These are phyloP conservation scores for Eleusine indica DNA, from an alignment of 176 grass and related monocot species.

Conservation along the genomic window DNA sequence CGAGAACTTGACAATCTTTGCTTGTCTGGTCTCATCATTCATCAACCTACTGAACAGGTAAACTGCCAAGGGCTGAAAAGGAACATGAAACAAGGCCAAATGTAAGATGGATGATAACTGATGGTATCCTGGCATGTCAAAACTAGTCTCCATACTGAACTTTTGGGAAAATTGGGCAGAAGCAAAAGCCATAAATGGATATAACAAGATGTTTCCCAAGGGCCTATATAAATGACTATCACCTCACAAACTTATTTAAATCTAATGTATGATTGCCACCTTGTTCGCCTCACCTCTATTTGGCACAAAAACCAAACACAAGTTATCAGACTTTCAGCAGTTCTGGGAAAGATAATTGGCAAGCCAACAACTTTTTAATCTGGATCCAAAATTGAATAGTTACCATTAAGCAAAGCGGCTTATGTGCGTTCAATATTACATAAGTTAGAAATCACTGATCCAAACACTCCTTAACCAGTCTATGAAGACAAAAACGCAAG, in stretches of 20 bases:
- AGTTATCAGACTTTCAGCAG: neutral
- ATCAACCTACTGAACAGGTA: conserved; percentile 60
- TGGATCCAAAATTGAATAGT: neutral
- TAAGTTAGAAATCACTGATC: conserved; percentile 9
- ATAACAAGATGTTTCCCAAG: neutral
- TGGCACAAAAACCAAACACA: neutral
- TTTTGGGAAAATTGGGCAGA: neutral
- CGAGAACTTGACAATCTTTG: conserved; percentile 86
- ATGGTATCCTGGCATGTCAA: neutral
- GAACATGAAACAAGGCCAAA: conserved; percentile 22
- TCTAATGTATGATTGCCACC: neutral
- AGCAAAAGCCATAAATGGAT: neutral
- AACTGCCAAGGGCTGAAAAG: conserved; percentile 75
- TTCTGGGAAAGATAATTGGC: conserved; percentile 14
- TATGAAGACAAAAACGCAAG: conserved; percentile 21
- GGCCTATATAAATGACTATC: neutral
- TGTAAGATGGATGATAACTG: conserved; percentile 2
- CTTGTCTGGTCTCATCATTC: conserved; percentile 62
- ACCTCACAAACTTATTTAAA: neutral
- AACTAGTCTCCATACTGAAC: neutral
- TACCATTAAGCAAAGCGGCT: neutral
- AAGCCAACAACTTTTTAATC: conserved; percentile 28
- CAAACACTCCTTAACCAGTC: neutral
- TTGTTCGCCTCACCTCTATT: neutral
- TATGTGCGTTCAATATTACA: neutral